Evolutionary conservation across 768 basidiomycete genomes (phyloP).

Genomic region (Suillus ampliporus): DNA sequence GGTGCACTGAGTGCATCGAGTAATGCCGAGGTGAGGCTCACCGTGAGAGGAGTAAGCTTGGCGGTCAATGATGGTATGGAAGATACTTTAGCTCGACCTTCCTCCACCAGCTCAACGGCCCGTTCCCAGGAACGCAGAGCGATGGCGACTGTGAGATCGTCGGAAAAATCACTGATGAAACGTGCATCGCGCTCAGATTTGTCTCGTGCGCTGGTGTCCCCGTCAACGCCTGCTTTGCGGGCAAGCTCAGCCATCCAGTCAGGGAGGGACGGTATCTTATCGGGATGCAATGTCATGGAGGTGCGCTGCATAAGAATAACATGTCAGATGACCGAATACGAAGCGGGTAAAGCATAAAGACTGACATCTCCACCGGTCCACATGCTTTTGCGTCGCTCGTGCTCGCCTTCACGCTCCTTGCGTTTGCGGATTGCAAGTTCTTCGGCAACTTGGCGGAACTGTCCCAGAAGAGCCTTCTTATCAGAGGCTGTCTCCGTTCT

Average conservation of each 20-base stretch:
- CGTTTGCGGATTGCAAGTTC: constrained; percentile 87
- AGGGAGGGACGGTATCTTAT: constrained; percentile 63
- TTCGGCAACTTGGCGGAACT: constrained; percentile 92
- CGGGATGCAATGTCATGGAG: constrained; percentile 39
- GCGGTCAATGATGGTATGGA: constrained; percentile 56
- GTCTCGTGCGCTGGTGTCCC: constrained; percentile 61
- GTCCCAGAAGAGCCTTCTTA: constrained; percentile 83
- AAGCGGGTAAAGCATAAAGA: not conserved
- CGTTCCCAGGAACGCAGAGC: constrained; percentile 88
- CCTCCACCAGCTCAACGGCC: constrained; percentile 83
- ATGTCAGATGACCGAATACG: constrained; percentile 1
- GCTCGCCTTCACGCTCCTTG: constrained; percentile 93
- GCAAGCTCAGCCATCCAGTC: constrained; percentile 81
- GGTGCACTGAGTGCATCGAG: constrained; percentile 76
- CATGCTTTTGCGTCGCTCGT: constrained; percentile 83
- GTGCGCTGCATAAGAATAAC: constrained; percentile 31
- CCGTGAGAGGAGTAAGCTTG: constrained; percentile 71
- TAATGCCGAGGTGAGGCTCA: constrained; percentile 71
- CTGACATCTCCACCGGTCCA: constrained; percentile 58
- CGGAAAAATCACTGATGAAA: constrained; percentile 92
- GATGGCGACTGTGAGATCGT: constrained; percentile 90
- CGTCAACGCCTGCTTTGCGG: constrained; percentile 50
- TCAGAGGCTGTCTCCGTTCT: constrained; percentile 81
- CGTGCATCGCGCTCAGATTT: constrained; percentile 81
- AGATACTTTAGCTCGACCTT: constrained; percentile 73